These are phyloP conservation scores for Zymoseptoria tritici DNA, from an alignment of 2,329 filamentous ascomycete species.

Conservation along the genomic window DNA sequence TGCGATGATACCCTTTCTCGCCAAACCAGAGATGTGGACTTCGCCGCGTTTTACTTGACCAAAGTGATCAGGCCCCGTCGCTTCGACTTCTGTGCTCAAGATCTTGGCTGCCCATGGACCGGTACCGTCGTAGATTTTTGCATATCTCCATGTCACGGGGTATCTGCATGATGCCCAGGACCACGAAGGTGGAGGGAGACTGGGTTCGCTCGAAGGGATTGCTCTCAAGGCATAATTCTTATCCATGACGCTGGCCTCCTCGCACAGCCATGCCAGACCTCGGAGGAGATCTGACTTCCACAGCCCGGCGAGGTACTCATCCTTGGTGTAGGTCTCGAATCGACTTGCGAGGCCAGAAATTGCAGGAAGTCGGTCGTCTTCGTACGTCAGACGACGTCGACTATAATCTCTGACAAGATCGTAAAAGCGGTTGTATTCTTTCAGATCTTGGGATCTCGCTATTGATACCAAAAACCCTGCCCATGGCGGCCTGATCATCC, in stretches of 20 bases:
- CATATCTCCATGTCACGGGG: background rate
- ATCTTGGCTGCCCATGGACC: background rate
- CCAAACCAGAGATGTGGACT: background rate
- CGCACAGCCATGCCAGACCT: conserved; percentile 1
- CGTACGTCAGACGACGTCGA: background rate
- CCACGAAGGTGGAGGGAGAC: conserved; percentile 1
- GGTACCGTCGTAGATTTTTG: background rate
- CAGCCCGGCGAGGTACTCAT: conserved; percentile 6
- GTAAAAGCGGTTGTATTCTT: background rate
- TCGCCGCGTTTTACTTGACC: background rate
- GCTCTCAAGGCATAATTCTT: background rate
- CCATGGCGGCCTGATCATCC: background rate
- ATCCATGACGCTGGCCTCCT: background rate
- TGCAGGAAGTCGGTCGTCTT: background rate
- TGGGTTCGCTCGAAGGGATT: background rate
- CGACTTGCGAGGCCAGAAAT: background rate
- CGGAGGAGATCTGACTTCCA: conserved; percentile 1
- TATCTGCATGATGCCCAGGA: conserved; percentile 5
- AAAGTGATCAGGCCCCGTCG: background rate
- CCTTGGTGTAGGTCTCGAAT: background rate
- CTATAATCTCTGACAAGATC: background rate
- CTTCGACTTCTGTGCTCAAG: conserved; percentile 1
- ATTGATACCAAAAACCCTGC: background rate
- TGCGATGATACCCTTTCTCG: background rate
- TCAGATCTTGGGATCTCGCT: background rate